Percentiles rank a stretch among this genome's conserved stretches.
Evolutionary conservation across 2,329 filamentous ascomycete genomes (phyloP).

Genomic region (Pyrenophora graminea): DNA sequence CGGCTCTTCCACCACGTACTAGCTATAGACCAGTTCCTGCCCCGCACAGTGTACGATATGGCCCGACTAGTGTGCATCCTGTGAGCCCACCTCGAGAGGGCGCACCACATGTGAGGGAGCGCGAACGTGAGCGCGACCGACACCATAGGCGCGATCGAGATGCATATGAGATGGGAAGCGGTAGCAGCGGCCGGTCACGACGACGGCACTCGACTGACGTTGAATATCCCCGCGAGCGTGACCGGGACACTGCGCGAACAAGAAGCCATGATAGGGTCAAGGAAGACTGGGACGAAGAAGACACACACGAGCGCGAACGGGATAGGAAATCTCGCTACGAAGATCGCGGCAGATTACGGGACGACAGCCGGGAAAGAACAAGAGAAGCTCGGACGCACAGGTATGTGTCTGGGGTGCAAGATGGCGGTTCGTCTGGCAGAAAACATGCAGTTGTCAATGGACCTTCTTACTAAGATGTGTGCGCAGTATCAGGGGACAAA

Average conservation of each 20-base stretch:
- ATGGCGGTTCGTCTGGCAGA: constrained; percentile 38
- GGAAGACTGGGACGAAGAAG: constrained; percentile 34
- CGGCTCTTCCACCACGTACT: constrained; percentile 30
- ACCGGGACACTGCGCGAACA: constrained; percentile 26
- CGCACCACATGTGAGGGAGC: constrained; percentile 23
- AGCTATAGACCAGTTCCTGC: constrained; percentile 32
- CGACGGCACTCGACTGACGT: constrained; percentile 33
- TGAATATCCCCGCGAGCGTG: constrained; percentile 29
- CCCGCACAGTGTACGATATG: constrained; percentile 28
- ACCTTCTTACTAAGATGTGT: constrained; percentile 24
- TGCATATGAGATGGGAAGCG: constrained; percentile 14
- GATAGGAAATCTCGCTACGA: neutral
- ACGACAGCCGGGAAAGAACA: constrained; percentile 20
- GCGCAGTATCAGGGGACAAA: constrained; percentile 20
- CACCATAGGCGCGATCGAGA: constrained; percentile 18
- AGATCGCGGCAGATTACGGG: constrained; percentile 7
- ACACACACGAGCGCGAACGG: constrained; percentile 9
- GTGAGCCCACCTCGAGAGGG: constrained; percentile 28
- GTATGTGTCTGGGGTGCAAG: constrained; percentile 42
- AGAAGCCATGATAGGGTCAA: constrained; percentile 35
- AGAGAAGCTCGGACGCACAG: constrained; percentile 30
- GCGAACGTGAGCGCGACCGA: constrained; percentile 23
- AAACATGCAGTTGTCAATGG: constrained; percentile 35
- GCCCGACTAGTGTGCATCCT: constrained; percentile 15
- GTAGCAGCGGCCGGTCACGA: constrained; percentile 18